Base-by-base conservation (phyloP, 192 early-diverging fungal species). In the Rhizophagus sp. region DNA sequence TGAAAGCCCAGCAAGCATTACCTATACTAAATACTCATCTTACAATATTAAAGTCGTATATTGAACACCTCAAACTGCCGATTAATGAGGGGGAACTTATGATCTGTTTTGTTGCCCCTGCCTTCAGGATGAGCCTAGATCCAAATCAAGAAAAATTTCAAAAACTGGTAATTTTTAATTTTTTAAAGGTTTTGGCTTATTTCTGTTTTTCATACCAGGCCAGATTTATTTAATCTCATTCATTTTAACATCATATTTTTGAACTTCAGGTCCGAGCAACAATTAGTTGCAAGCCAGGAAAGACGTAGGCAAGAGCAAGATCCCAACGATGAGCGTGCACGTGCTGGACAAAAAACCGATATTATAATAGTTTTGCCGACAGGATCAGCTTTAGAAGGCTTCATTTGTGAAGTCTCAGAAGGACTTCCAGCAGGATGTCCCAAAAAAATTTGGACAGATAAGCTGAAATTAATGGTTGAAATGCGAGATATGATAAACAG, bases 401-500 rank as follows among this genome's bases (percentile, higher is more conserved):
- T 79, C 57, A 72, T 79, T 33, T 79, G 65, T 9, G 78, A 79
- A 72, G 78, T 68, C 57, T 79, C 49, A 19, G 78, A 50, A 49
- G 68, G 69, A 39, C 30, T 79, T 72, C 68, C 50, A 71, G 76
- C 33, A 68, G 73, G 73, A 62, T 62, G 73, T 10, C 30, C 52
- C 4, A 75, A 75, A 36, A 75, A 75, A 62, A 75, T 75, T 34
- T 75, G 73, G 73, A 62, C 34, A 33, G 52, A 75, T 75, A 75
- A 71, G 72, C 41, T 78, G 25, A 78, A 78, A 52, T 0, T 70
- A 15, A 79, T 67, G 68, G 68, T 79, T 41, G 68, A 41, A 69
- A 79, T 79, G 36, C 22, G 68, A n/a, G 49, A 79, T 17, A 72
- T 79, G 69, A 79, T 79, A 15, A 79, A 79, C 69, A 10, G 65